Evolutionary conservation across 2,329 filamentous ascomycete species (phyloP).

Genomic region (Colletotrichum shisoi): DNA sequence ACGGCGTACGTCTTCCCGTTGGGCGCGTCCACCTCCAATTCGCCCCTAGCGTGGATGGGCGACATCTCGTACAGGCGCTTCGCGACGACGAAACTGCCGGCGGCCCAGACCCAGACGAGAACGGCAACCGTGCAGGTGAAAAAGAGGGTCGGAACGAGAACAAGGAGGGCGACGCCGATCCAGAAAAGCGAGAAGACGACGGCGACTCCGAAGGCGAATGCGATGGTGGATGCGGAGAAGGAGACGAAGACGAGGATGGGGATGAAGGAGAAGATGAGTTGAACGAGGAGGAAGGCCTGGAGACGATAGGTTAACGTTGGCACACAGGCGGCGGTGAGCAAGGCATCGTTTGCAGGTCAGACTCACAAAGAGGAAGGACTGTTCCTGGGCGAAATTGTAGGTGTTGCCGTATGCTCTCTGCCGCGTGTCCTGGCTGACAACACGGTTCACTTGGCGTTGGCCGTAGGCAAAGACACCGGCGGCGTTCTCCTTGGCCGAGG

Average conservation of each 20-base stretch:
- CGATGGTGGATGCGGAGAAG: slow-evolving; percentile 69
- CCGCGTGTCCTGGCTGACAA: slow-evolving; percentile 68
- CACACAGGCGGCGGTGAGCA: background rate
- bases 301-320: slow-evolving; percentile 27
- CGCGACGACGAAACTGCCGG: slow-evolving; percentile 64
- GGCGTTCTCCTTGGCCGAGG: slow-evolving; percentile 48
- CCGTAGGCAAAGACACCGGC: slow-evolving; percentile 51
- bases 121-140: slow-evolving; percentile 69
- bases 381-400: slow-evolving; percentile 65
- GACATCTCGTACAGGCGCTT: slow-evolving; percentile 56
- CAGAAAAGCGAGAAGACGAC: slow-evolving; percentile 73
- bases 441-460: slow-evolving; percentile 57
- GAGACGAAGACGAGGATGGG: slow-evolving; percentile 73
- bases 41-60: slow-evolving; percentile 42
- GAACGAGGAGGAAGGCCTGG: slow-evolving; percentile 72
- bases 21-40: slow-evolving; percentile 40
- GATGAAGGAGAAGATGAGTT: slow-evolving; percentile 70
- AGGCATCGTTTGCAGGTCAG: background rate
- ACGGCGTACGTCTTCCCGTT: slow-evolving; percentile 38
- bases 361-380: slow-evolving; percentile 75
- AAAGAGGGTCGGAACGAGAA: slow-evolving; percentile 74
- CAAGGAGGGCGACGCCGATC: slow-evolving; percentile 69
- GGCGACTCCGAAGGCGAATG: slow-evolving; percentile 69
- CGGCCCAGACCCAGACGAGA: slow-evolving; percentile 72
- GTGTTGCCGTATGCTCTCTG: slow-evolving; percentile 63